Conservation (phyloP, 2,329 filamentous ascomycete genomes). For the Ophiognomonia clavigignenti-juglandacearum region DNA sequence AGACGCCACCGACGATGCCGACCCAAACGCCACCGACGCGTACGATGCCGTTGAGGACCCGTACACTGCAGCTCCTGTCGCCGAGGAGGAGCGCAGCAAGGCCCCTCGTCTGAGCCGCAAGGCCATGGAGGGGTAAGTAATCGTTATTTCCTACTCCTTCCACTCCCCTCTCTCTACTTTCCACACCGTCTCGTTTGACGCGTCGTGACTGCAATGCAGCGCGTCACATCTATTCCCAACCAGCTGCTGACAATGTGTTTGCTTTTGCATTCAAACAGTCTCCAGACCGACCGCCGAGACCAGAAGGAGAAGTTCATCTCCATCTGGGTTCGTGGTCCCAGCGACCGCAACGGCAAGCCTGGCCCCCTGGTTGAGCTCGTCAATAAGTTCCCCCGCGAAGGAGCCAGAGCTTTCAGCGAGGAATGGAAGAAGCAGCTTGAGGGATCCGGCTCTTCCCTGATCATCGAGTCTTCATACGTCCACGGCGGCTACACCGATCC, state of each 20-base stretch:
- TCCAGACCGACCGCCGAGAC: slow-evolving; percentile 2
- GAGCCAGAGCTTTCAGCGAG: slow-evolving; percentile 5
- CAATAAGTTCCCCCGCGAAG: slow-evolving; percentile 5
- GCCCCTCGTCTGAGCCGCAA: too few relatives aligned
- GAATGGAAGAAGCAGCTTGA: slow-evolving; percentile 13
- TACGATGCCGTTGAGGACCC: too few relatives aligned
- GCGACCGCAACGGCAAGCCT: background rate
- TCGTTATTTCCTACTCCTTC: too few relatives aligned
- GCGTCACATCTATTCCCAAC: too few relatives aligned
- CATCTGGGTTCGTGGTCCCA: too few relatives aligned
- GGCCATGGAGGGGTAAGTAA: slow-evolving; percentile 14
- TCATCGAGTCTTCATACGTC: background rate
- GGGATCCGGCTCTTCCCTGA: background rate
- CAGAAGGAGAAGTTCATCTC: slow-evolving; percentile 10
- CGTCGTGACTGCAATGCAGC: background rate
- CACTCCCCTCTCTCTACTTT: too few relatives aligned
- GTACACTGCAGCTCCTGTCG: too few relatives aligned
- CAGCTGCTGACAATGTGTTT: background rate
- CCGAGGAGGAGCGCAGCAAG: too few relatives aligned
- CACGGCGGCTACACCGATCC: background rate
- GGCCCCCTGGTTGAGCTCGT: background rate
- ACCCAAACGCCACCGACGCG: too few relatives aligned
- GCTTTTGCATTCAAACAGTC: background rate
- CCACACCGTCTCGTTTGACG: too few relatives aligned
- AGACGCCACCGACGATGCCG: too few relatives aligned